These are phyloP conservation scores for Cnidoscolus chayamansa DNA, from an alignment of 441 rosid genomes.

Conservation along the genomic window DNA sequence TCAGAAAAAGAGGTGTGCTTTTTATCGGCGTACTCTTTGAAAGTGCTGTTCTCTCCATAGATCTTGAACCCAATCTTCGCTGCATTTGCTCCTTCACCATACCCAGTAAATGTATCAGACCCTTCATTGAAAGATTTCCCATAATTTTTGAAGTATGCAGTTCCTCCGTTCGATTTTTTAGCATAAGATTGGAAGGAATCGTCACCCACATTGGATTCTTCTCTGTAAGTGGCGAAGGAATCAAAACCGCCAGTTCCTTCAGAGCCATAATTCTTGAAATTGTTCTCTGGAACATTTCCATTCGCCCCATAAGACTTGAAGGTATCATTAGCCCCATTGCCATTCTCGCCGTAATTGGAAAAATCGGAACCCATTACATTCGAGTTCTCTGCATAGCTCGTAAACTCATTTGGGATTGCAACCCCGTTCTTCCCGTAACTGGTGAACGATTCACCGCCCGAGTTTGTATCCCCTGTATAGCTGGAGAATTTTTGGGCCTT, in stretches of 20 bases:
- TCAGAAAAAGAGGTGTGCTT: conserved; percentile 42
- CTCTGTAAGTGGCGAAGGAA: conserved; percentile 62
- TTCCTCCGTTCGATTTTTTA: conserved; percentile 49
- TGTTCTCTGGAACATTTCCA: conserved; percentile 64
- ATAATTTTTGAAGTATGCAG: conserved; percentile 62
- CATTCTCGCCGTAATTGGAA: conserved; percentile 58
- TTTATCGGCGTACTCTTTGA: conserved; percentile 59
- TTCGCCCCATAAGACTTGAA: conserved; percentile 73
- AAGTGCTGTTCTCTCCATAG: conserved; percentile 67
- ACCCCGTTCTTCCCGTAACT: conserved; percentile 73
- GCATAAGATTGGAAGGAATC: conserved; percentile 75
- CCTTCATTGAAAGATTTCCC: conserved; percentile 88
- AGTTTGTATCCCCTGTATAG: conserved; percentile 52
- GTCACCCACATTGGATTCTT: conserved; percentile 80
- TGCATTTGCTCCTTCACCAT: conserved; percentile 49
- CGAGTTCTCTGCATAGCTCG: conserved; percentile 48
- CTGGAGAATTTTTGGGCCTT: conserved; percentile 45
- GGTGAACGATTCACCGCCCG: conserved; percentile 56
- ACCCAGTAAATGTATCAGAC: conserved; percentile 65
- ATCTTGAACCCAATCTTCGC: conserved; percentile 56
- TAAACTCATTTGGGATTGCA: conserved; percentile 52
- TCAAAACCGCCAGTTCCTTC: conserved; percentile 54
- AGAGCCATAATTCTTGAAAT: conserved; percentile 63
- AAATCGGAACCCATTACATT: conserved; percentile 78
- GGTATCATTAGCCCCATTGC: conserved; percentile 50